phyloP scores from a whole-genome alignment of 2,329 filamentous ascomycete genomes.

The Hymenoscyphus linearis region DNA sequence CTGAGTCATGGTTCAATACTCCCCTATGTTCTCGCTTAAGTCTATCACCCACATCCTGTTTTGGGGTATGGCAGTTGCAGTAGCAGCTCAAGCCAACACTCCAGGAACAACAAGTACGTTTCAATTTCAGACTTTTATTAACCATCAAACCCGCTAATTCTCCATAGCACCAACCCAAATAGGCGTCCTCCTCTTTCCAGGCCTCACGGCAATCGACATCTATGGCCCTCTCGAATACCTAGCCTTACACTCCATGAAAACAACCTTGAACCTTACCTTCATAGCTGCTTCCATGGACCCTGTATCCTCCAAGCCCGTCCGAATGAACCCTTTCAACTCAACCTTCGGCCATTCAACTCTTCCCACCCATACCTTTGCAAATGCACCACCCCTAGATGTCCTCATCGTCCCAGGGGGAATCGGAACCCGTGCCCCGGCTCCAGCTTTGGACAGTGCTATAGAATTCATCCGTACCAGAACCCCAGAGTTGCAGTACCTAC shows the following conservation, averaged over 20 bases:
- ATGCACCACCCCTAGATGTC: slow-evolving; percentile 21
- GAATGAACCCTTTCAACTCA: slow-evolving; percentile 12
- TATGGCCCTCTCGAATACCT: slow-evolving; percentile 31
- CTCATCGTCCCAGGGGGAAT: slow-evolving; percentile 61
- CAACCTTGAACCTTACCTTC: slow-evolving; percentile 25
- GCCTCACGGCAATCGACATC: slow-evolving; percentile 30
- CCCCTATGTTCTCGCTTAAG: background rate
- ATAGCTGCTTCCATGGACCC: slow-evolving; percentile 24
- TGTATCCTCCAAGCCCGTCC: slow-evolving; percentile 18
- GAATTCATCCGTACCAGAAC: slow-evolving; percentile 43
- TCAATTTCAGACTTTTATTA: no score
- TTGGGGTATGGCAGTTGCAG: background rate
- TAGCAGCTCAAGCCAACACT: background rate
- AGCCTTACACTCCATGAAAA: slow-evolving; percentile 21
- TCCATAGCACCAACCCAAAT: slow-evolving; percentile 29
- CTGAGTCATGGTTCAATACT: background rate
- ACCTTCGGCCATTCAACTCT: slow-evolving; percentile 12
- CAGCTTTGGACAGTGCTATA: slow-evolving; percentile 33
- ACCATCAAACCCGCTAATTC: background rate
- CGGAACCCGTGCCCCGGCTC: slow-evolving; percentile 39
- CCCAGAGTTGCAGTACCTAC: slow-evolving; percentile 46
- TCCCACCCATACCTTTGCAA: slow-evolving; percentile 20
- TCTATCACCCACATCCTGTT: background rate
- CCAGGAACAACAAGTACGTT: slow-evolving; percentile 1
- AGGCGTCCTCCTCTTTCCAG: slow-evolving; percentile 38